Evolutionary conservation across 305 asterid species (phyloP).

Genomic region (Fraxinus nigra): DNA sequence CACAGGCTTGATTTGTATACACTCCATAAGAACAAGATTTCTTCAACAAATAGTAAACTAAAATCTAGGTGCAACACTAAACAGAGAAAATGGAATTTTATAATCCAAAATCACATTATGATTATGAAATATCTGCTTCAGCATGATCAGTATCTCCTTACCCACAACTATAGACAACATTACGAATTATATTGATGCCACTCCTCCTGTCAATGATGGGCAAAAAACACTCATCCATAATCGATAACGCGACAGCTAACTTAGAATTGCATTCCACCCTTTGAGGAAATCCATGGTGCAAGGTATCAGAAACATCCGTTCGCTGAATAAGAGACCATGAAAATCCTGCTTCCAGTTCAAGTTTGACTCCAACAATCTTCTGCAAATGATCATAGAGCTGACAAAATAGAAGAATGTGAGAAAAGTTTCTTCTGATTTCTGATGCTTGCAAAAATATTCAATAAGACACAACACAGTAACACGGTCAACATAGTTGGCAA

Average conservation of each 20-base stretch:
- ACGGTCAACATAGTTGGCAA: neutral
- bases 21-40: slow-evolving; percentile 12
- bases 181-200: slow-evolving; percentile 69
- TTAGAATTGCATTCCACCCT: slow-evolving; percentile 74
- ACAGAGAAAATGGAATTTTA: neutral
- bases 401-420: slow-evolving; percentile 25
- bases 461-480: slow-evolving; percentile 4
- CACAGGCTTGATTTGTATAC: neutral
- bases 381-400: slow-evolving; percentile 77
- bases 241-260: slow-evolving; percentile 68
- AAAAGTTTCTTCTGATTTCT: slow-evolving; percentile 1
- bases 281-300: slow-evolving; percentile 34
- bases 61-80: neutral
- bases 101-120: slow-evolving; percentile 10
- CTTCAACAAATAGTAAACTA: neutral
- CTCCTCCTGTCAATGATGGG: slow-evolving; percentile 72
- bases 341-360: slow-evolving; percentile 57
- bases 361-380: slow-evolving; percentile 82
- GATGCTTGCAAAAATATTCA: slow-evolving; percentile 3
- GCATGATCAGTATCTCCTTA: slow-evolving; percentile 41
- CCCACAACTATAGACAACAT: slow-evolving; percentile 86
- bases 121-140: neutral
- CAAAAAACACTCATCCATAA: slow-evolving; percentile 75
- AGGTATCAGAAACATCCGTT: slow-evolving; percentile 43
- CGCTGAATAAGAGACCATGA: slow-evolving; percentile 75